Conservation (phyloP, 148 eudicot genomes). For the Tetragonia tetragonoides region DNA sequence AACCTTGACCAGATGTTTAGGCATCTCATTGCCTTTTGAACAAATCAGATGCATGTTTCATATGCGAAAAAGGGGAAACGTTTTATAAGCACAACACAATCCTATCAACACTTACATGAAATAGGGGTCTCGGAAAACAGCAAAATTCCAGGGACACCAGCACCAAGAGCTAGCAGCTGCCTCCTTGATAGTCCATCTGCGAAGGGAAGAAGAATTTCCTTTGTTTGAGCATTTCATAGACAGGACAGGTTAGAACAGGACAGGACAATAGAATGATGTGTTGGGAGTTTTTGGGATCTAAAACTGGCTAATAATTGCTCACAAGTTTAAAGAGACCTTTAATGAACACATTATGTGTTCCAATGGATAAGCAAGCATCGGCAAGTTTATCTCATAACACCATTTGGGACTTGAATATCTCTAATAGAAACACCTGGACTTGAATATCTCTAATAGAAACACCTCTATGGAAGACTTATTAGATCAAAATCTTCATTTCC, state of each 20-base stretch:
- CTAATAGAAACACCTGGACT: background rate
- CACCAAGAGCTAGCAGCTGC: conserved; percentile 66
- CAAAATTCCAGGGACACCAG: conserved; percentile 52
- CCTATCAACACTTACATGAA: conserved; percentile 58
- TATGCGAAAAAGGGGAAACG: background rate
- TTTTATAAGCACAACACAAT: background rate
- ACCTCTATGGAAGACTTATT: background rate
- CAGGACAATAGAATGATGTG: background rate
- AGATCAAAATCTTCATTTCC: background rate
- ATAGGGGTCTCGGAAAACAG: conserved; percentile 40
- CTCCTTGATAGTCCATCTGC: conserved; percentile 69
- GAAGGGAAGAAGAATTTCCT: background rate
- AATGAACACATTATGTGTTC: background rate
- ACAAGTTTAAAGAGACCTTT: background rate
- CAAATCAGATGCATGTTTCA: background rate
- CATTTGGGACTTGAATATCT: background rate
- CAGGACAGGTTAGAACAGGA: background rate
- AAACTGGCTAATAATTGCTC: background rate
- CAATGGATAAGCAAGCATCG: background rate
- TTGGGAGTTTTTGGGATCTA: background rate
- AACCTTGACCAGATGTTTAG: conserved; percentile 1
- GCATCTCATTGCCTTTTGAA: background rate
- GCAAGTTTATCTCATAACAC: background rate
- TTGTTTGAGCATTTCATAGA: background rate
- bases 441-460: background rate